Conservation (phyloP, 305 asterid genomes). For the Nicotiana rustica region DNA sequence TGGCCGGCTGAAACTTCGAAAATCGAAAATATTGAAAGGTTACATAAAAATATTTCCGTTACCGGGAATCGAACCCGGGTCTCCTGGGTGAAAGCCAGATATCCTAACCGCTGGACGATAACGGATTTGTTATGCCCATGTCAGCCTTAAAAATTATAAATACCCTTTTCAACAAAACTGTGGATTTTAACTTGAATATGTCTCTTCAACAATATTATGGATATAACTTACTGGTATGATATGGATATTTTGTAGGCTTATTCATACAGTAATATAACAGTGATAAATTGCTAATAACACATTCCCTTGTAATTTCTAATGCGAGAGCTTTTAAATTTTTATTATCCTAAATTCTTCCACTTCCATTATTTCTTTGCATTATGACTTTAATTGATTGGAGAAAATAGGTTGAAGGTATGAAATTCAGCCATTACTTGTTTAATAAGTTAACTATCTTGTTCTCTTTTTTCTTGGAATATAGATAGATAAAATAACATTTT, state of each 20-base stretch:
- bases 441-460: background rate
- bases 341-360: background rate
- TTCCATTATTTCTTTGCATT: background rate
- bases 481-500: too few relatives aligned
- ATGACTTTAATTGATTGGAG: background rate
- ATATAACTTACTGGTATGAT: background rate
- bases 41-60: slow-evolving; percentile 16
- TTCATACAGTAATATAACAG: background rate
- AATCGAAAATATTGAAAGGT: background rate
- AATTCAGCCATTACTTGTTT: background rate
- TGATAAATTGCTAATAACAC: background rate
- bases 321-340: background rate
- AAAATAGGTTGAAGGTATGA: background rate
- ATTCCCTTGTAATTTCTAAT: background rate
- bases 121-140: slow-evolving; percentile 38
- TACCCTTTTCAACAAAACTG: too few relatives aligned
- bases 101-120: slow-evolving; percentile 86
- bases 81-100: slow-evolving; percentile 92
- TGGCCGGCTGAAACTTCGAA: too few relatives aligned
- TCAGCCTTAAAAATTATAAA: accelerated
- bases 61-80: slow-evolving; percentile 92
- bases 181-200: too few relatives aligned
- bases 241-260: too few relatives aligned
- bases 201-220: background rate
- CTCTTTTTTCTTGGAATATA: background rate